A percentile compares a stretch with the other conserved stretches of the same genome.
These are phyloP conservation scores for Chlorella sorokiniana DNA, from an alignment of 139 green algal species.

Conservation along the genomic window DNA sequence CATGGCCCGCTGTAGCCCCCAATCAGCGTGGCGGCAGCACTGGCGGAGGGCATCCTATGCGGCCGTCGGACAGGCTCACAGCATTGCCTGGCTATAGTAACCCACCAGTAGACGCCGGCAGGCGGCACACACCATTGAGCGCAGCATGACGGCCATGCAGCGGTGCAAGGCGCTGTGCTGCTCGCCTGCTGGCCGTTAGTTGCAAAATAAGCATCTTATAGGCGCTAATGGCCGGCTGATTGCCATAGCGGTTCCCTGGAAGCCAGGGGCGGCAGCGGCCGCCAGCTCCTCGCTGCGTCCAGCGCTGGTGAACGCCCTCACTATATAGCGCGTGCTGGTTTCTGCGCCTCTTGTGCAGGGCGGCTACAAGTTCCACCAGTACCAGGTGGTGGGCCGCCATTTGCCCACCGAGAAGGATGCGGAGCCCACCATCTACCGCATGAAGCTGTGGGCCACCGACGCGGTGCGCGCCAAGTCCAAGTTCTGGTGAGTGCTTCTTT, in stretches of 20 bases:
- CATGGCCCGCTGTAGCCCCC: too few species aligned
- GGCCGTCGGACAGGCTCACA: background rate
- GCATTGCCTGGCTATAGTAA: background rate
- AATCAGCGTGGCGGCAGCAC: too few species aligned
- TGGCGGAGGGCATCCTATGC: background rate
- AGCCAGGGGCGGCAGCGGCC: too few species aligned
- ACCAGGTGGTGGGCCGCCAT: constrained; percentile 98
- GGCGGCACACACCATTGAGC: background rate
- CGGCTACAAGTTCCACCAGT: constrained; percentile 95
- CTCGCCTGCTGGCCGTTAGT: too few species aligned
- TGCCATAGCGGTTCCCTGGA: too few species aligned
- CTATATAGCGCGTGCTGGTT: background rate
- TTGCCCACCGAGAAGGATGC: constrained; percentile 88
- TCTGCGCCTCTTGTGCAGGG: constrained; percentile 58
- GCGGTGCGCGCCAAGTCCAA: constrained; percentile 93
- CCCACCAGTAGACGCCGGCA: background rate
- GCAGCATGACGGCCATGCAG: constrained; percentile 20
- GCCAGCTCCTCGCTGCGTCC: too few species aligned
- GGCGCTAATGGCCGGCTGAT: too few species aligned
- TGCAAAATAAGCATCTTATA: too few species aligned
- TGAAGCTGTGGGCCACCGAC: constrained; percentile 99
- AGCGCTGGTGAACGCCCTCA: too few species aligned
- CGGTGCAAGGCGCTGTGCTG: background rate
- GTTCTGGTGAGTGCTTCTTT: constrained; percentile 88
- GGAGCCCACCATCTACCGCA: constrained; percentile 94